Conservation (phyloP, 345 rosid genomes). For the Gossypium thurberi region DNA sequence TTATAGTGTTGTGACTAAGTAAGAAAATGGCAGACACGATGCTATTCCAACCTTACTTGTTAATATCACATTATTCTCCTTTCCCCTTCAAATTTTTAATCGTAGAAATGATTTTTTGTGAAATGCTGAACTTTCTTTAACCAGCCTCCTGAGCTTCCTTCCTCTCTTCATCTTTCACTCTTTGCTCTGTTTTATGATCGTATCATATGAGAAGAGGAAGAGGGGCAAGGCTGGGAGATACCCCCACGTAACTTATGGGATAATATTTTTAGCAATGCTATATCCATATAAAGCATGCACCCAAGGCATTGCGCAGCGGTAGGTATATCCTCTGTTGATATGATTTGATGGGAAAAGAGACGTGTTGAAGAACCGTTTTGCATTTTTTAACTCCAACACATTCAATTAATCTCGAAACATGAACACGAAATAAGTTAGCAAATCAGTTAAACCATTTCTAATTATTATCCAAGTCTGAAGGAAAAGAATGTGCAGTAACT, state of each 20-base stretch:
- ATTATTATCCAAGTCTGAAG: neutral
- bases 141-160: neutral
- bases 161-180: neutral
- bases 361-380: neutral
- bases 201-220: neutral
- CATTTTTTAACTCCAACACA: neutral
- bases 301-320: no score
- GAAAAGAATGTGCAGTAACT: neutral
- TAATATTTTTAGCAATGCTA: no score
- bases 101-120: neutral
- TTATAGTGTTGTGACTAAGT: constrained; percentile 6
- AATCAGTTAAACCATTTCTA: neutral
- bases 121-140: neutral
- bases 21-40: constrained; percentile 4
- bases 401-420: neutral
- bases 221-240: neutral
- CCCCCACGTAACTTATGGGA: no score
- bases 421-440: neutral
- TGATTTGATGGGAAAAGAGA: neutral
- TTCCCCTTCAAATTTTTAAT: neutral
- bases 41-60: constrained; percentile 11
- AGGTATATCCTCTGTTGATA: neutral
- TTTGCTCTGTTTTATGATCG: neutral
- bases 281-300: no score
- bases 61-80: constrained; percentile 10